Conservation (phyloP, 2,329 filamentous ascomycete genomes). For the Keithomyces neogunnii region DNA sequence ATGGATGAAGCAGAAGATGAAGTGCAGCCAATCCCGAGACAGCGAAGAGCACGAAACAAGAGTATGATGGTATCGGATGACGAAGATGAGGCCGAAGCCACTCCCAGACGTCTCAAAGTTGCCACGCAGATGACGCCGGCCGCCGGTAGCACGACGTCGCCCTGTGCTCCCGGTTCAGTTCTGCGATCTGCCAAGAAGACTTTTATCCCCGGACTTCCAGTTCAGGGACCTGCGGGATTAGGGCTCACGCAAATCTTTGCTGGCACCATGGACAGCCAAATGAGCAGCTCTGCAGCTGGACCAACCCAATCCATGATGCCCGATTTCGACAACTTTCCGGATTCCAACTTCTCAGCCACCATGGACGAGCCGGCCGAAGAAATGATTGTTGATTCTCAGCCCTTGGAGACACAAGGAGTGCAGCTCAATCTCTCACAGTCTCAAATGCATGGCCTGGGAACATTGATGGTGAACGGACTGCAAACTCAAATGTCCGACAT, state of each 20-base stretch:
- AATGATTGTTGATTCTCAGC: conserved; percentile 38
- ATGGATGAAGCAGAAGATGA: conserved; percentile 26
- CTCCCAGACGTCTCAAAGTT: conserved; percentile 37
- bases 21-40: conserved; percentile 29
- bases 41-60: conserved; percentile 43
- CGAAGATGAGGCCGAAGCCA: conserved; percentile 35
- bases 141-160: conserved; percentile 36
- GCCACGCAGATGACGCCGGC: conserved; percentile 32
- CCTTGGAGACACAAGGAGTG: conserved; percentile 34
- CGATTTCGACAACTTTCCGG: conserved; percentile 46
- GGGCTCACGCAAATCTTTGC: conserved; percentile 87
- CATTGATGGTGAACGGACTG: conserved; percentile 37
- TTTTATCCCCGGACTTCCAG: conserved; percentile 61
- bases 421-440: conserved; percentile 52
- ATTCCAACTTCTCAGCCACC: conserved; percentile 53
- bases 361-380: conserved; percentile 46
- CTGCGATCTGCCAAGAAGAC: conserved; percentile 60
- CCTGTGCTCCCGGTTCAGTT: conserved; percentile 52
- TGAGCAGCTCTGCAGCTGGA: conserved; percentile 14
- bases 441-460: conserved; percentile 51
- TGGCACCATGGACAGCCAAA: conserved; percentile 67
- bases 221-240: conserved; percentile 53
- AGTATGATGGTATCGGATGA: conserved; percentile 54
- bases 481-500: conserved; percentile 59
- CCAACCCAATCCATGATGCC: conserved; percentile 45